phyloP scores from a whole-genome alignment of 352 stramenopile genomes.

The Globisporangium canariense region DNA sequence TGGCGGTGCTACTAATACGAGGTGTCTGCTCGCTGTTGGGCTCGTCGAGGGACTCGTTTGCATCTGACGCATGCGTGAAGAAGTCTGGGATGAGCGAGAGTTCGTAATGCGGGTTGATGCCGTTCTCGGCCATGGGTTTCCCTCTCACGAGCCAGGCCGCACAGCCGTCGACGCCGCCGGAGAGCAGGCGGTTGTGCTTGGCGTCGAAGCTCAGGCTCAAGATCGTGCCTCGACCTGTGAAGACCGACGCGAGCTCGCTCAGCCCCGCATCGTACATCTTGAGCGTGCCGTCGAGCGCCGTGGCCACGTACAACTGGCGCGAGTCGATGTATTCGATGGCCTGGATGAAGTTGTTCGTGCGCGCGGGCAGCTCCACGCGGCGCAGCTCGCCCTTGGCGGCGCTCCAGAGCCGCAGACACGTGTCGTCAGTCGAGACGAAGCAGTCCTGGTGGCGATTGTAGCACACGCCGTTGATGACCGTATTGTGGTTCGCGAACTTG shows the following conservation, averaged over 20 bases:
- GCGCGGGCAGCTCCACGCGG: constrained; percentile 45
- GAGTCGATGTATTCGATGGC: constrained; percentile 55
- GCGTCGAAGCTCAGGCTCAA: constrained; percentile 54
- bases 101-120: constrained; percentile 60
- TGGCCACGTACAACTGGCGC: constrained; percentile 59
- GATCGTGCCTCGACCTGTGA: constrained; percentile 44
- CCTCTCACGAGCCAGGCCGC: constrained; percentile 54
- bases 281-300: constrained; percentile 58
- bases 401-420: constrained; percentile 46
- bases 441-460: constrained; percentile 68
- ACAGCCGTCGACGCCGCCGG: constrained; percentile 62
- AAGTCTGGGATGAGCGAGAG: constrained; percentile 43
- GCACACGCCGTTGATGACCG: constrained; percentile 51
- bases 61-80: constrained; percentile 24
- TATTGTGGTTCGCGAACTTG: constrained; percentile 57
- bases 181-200: constrained; percentile 47
- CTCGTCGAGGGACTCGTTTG: background rate
- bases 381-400: constrained; percentile 30
- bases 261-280: constrained; percentile 56
- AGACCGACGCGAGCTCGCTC: constrained; percentile 55
- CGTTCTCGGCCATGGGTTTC: constrained; percentile 35
- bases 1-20: background rate
- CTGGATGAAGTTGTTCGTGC: constrained; percentile 59
- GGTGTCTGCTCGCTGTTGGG: constrained; percentile 6
- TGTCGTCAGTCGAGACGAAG: constrained; percentile 59